These are phyloP conservation scores for Aspergillus sp. DNA, from an alignment of 2,329 filamentous ascomycete genomes.

Conservation along the genomic window DNA sequence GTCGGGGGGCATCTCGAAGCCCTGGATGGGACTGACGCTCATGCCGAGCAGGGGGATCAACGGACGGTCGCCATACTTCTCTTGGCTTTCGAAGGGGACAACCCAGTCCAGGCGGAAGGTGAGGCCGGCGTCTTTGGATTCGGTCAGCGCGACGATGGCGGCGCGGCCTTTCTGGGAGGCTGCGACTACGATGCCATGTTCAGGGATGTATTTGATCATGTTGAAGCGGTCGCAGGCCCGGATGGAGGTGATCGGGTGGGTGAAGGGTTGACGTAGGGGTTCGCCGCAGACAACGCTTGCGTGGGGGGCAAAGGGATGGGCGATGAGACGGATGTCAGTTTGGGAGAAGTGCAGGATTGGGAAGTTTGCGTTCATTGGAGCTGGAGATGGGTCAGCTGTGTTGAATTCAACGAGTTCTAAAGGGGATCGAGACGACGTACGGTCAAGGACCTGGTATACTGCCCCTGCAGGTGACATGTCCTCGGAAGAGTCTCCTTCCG, in stretches of 20 bases:
- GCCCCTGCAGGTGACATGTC: slow-evolving; percentile 9
- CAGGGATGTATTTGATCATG: slow-evolving; percentile 56
- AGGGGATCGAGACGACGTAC: slow-evolving; percentile 14
- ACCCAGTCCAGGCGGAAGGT: slow-evolving; percentile 57
- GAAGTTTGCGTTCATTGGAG: slow-evolving; percentile 26
- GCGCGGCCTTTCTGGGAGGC: slow-evolving; percentile 58
- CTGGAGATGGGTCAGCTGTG: slow-evolving; percentile 8
- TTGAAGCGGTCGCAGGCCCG: slow-evolving; percentile 51
- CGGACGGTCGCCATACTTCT: slow-evolving; percentile 43
- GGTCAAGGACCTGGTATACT: slow-evolving; percentile 16
- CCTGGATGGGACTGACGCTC: slow-evolving; percentile 56
- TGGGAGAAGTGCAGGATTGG: slow-evolving; percentile 44
- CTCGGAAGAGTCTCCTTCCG: slow-evolving; percentile 11
- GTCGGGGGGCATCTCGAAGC: slow-evolving; percentile 39
- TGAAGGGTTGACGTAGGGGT: slow-evolving; percentile 28
- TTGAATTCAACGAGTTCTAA: slow-evolving; percentile 1
- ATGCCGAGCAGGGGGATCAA: slow-evolving; percentile 52
- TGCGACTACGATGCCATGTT: slow-evolving; percentile 57
- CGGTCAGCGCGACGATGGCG: slow-evolving; percentile 53
- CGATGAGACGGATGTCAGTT: slow-evolving; percentile 36
- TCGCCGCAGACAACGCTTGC: slow-evolving; percentile 30
- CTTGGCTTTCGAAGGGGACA: slow-evolving; percentile 52
- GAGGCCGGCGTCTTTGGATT: slow-evolving; percentile 31
- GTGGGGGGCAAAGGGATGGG: slow-evolving; percentile 28
- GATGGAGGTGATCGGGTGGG: slow-evolving; percentile 22